These are phyloP conservation scores for Brachypodium distachyon DNA, from an alignment of 202 grass and related monocot genomes.

Conservation along the genomic window DNA sequence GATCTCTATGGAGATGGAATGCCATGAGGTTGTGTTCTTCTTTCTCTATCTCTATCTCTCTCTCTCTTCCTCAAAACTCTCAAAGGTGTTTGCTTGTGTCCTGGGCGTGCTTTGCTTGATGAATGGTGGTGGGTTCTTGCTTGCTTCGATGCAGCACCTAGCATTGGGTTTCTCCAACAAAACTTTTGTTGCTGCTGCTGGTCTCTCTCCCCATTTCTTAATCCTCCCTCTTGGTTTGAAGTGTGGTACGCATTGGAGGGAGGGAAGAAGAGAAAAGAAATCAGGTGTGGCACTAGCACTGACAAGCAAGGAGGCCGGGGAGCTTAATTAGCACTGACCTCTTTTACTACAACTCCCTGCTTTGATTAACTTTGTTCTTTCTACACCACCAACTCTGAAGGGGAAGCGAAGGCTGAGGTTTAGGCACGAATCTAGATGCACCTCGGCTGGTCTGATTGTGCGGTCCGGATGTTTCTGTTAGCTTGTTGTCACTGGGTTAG, in stretches of 20 bases:
- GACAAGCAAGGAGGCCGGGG: too few relatives aligned
- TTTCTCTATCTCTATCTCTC: neutral
- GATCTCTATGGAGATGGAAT: slow-evolving; percentile 36
- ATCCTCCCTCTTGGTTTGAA: neutral
- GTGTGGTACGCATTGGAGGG: slow-evolving; percentile 20
- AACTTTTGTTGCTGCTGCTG: slow-evolving; percentile 1
- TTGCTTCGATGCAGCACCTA: slow-evolving; percentile 42
- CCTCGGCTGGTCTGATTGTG: neutral
- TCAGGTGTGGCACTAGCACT: neutral
- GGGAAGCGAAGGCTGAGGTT: neutral
- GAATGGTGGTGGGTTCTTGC: slow-evolving; percentile 37
- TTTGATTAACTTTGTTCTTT: neutral
- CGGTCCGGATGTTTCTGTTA: neutral
- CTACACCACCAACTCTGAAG: neutral
- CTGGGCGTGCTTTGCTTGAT: slow-evolving; percentile 13
- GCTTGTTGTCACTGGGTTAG: too few relatives aligned
- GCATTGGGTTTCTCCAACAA: slow-evolving; percentile 46
- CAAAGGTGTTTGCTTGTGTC: slow-evolving; percentile 40
- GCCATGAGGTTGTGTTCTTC: neutral
- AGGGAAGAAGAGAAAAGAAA: slow-evolving; percentile 1
- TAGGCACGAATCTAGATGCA: neutral
- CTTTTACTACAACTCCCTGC: neutral
- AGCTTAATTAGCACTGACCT: neutral
- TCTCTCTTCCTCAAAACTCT: slow-evolving; percentile 55
- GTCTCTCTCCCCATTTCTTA: neutral